Conservation (phyloP, 2,329 filamentous ascomycete genomes). For the Botryotinia convoluta region DNA sequence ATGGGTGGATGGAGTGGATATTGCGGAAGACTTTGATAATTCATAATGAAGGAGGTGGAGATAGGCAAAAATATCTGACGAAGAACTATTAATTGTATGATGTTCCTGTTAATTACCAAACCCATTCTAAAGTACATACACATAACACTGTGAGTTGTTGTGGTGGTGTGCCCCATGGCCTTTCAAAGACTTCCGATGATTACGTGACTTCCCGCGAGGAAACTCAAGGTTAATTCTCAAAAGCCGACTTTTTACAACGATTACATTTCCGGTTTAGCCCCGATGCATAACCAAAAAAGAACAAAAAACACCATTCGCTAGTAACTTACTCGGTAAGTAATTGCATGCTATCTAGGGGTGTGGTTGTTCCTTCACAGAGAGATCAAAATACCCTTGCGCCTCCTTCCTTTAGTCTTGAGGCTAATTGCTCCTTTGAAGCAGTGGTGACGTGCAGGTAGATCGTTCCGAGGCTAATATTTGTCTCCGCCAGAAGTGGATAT, state of each 20-base stretch:
- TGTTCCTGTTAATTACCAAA: neutral
- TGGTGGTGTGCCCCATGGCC: neutral
- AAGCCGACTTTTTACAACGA: neutral
- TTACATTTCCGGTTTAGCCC: neutral
- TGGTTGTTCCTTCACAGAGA: neutral
- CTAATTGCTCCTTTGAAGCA: no score
- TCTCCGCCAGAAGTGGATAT: neutral
- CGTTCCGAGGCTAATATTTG: neutral
- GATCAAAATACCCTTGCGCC: neutral
- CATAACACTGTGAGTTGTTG: neutral
- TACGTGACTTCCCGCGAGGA: neutral
- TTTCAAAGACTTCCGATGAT: neutral
- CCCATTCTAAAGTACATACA: neutral
- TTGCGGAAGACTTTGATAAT: neutral
- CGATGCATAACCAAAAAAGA: neutral
- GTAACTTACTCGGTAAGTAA: neutral
- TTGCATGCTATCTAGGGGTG: no score
- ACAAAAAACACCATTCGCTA: neutral
- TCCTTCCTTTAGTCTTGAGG: neutral
- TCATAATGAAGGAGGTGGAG: neutral
- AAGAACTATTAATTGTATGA: neutral
- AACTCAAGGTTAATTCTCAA: neutral
- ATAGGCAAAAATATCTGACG: neutral
- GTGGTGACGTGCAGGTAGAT: neutral
- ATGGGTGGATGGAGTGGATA: neutral